phyloP scores from a whole-genome alignment of 2,329 filamentous ascomycete genomes.

The Penicillium sp. region DNA sequence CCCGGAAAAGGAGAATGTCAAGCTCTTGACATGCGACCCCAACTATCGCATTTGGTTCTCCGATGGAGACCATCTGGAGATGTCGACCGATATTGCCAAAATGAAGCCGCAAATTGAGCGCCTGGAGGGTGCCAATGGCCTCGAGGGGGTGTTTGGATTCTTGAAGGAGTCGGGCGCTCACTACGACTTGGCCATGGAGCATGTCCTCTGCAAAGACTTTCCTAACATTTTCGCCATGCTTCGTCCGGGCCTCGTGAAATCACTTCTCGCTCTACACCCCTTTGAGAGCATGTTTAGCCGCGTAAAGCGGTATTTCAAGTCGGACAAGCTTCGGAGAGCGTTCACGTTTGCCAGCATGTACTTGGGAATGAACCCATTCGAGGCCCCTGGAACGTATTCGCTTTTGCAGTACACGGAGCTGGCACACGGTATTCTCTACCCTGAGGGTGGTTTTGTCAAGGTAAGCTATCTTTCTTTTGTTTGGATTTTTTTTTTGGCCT shows the following conservation, averaged over 20 bases:
- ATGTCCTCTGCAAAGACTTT: slow-evolving; percentile 65
- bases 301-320: slow-evolving; percentile 62
- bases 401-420: slow-evolving; percentile 70
- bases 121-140: slow-evolving; percentile 67
- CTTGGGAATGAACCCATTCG: slow-evolving; percentile 73
- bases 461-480: slow-evolving; percentile 1
- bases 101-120: slow-evolving; percentile 68
- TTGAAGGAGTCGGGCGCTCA: slow-evolving; percentile 62
- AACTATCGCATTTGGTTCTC: slow-evolving; percentile 72
- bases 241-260: slow-evolving; percentile 52
- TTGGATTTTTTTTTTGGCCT: no score
- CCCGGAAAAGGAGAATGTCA: slow-evolving; percentile 59
- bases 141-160: slow-evolving; percentile 62
- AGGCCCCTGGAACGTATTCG: slow-evolving; percentile 68
- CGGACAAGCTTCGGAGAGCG: slow-evolving; percentile 61
- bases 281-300: slow-evolving; percentile 65
- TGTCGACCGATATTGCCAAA: slow-evolving; percentile 61
- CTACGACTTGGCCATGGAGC: slow-evolving; percentile 61
- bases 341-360: slow-evolving; percentile 80
- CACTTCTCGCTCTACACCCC: slow-evolving; percentile 59
- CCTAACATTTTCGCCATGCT: slow-evolving; percentile 53
- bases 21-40: slow-evolving; percentile 64
- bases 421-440: slow-evolving; percentile 67
- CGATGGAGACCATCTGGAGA: slow-evolving; percentile 52
- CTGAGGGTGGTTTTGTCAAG: slow-evolving; percentile 59